Conservation (phyloP, 768 basidiomycete genomes). For the Rhizopogon vulgaris region DNA sequence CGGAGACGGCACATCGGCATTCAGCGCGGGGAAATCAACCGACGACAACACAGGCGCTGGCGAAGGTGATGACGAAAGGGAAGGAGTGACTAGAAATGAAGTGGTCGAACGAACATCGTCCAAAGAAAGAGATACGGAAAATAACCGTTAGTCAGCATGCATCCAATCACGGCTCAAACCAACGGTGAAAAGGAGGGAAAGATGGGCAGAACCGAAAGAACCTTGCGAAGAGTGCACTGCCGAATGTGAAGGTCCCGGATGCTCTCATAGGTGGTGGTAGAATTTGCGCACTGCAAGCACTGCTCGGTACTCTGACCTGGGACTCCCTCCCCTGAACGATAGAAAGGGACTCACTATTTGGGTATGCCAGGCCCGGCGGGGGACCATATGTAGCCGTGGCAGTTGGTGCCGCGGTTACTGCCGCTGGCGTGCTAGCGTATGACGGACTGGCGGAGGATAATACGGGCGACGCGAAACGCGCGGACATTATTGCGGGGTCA, state of each 20-base stretch:
- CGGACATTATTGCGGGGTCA: conserved; percentile 80
- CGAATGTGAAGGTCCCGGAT: conserved; percentile 4
- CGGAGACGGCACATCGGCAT: conserved; percentile 8
- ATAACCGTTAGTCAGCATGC: conserved; percentile 23
- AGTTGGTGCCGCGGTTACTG: not conserved
- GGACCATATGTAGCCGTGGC: conserved; percentile 34
- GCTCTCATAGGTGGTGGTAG: conserved; percentile 65
- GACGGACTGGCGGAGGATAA: conserved; percentile 13
- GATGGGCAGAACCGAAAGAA: conserved; percentile 29
- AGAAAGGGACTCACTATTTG: conserved; percentile 63
- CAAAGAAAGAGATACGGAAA: conserved; percentile 14
- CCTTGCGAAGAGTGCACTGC: conserved; percentile 9
- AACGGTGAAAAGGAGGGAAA: conserved; percentile 21
- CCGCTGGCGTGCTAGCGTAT: conserved; percentile 10
- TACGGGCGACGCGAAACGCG: conserved; percentile 47
- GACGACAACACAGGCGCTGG: conserved; percentile 50
- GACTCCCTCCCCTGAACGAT: conserved; percentile 68
- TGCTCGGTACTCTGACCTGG: conserved; percentile 79
- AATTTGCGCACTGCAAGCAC: conserved; percentile 88
- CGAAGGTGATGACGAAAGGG: conserved; percentile 30
- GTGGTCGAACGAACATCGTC: conserved; percentile 30
- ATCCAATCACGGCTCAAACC: conserved; percentile 23
- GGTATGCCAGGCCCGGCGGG: conserved; percentile 54
- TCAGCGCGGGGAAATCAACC: conserved; percentile 72
- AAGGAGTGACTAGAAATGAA: conserved; percentile 38